These are phyloP conservation scores for Penicillium maclennaniae DNA, from an alignment of 495 filamentous ascomycete genomes.

Conservation along the genomic window DNA sequence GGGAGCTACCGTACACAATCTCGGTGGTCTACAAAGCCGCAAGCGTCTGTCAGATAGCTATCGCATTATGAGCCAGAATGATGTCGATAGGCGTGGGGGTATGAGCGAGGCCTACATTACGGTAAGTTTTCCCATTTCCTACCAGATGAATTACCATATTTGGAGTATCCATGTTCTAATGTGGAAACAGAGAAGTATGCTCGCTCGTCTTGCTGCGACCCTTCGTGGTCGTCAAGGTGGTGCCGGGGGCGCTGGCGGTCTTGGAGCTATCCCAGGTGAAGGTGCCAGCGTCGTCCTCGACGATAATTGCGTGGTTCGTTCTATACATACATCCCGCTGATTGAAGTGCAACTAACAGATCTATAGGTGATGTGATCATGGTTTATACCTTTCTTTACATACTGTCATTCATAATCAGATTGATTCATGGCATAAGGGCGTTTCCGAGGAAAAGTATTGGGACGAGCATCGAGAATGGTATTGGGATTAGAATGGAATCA, in stretches of 20 bases:
- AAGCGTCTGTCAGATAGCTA: conserved; percentile 61
- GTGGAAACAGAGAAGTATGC: conserved; percentile 52
- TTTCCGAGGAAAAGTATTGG: neutral
- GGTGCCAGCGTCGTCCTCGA: conserved; percentile 34
- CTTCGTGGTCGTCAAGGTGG: conserved; percentile 12
- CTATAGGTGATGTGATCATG: conserved; percentile 23
- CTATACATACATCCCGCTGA: neutral
- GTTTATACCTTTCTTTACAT: neutral
- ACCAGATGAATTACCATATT: conserved; percentile 2
- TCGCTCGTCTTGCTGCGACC: conserved; percentile 49
- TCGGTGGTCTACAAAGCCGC: conserved; percentile 50
- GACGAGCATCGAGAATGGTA: conserved; percentile 4
- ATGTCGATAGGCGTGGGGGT: conserved; percentile 57
- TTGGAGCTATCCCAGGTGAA: conserved; percentile 8
- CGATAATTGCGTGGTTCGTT: conserved; percentile 43
- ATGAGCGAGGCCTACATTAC: conserved; percentile 61
- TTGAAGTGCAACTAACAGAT: neutral
- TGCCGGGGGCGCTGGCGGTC: conserved; percentile 4
- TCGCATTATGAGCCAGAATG: conserved; percentile 62
- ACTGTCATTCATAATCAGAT: conserved; percentile 2
- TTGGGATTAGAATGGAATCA: neutral
- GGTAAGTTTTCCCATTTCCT: conserved; percentile 38
- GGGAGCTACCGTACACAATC: conserved; percentile 12
- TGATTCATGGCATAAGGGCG: neutral
- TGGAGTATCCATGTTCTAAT: neutral